A percentile compares a stretch with the other conserved stretches of the same genome.
Conservation (phyloP, 805 yeast genomes). For the Debaryomyces maramus region DNA sequence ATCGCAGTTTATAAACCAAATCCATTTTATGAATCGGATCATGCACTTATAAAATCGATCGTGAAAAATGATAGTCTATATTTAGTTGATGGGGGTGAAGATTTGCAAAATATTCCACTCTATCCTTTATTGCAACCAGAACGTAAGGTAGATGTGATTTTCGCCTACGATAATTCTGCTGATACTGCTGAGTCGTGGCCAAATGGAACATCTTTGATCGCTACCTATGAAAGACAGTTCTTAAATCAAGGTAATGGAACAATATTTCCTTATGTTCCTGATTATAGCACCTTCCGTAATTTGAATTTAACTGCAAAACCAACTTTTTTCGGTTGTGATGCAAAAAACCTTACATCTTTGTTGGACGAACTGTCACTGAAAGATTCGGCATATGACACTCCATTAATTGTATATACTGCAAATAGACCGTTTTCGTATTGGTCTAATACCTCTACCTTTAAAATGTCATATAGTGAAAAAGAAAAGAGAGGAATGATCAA, state of each 20-base stretch:
- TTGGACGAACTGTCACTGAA: constrained; percentile 9
- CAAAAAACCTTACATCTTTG: constrained; percentile 58
- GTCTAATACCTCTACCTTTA: constrained; percentile 73
- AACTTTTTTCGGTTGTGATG: constrained; percentile 81
- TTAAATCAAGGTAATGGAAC: constrained; percentile 52
- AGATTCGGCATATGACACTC: constrained; percentile 49
- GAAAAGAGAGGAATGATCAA: constrained; percentile 60
- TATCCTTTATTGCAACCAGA: constrained; percentile 37
- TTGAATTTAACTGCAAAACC: constrained; percentile 67
- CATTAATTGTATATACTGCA: constrained; percentile 75
- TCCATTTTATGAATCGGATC: constrained; percentile 50
- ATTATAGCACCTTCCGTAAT: constrained; percentile 55
- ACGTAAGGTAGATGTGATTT: constrained; percentile 35
- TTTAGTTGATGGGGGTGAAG: constrained; percentile 45
- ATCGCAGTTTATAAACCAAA: constrained; percentile 73
- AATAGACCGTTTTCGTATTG: constrained; percentile 64
- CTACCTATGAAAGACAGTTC: constrained; percentile 37
- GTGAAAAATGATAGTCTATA: constrained; percentile 24
- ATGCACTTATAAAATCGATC: constrained; percentile 22
- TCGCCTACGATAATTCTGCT: constrained; percentile 40
- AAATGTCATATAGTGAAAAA: constrained; percentile 58
- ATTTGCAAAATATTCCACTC: constrained; percentile 37
- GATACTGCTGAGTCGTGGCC: constrained; percentile 38
- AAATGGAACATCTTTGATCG: constrained; percentile 34
- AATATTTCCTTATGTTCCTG: constrained; percentile 82